Conservation (phyloP, 176 grass and related monocot species). For the Hordeum marinum region DNA sequence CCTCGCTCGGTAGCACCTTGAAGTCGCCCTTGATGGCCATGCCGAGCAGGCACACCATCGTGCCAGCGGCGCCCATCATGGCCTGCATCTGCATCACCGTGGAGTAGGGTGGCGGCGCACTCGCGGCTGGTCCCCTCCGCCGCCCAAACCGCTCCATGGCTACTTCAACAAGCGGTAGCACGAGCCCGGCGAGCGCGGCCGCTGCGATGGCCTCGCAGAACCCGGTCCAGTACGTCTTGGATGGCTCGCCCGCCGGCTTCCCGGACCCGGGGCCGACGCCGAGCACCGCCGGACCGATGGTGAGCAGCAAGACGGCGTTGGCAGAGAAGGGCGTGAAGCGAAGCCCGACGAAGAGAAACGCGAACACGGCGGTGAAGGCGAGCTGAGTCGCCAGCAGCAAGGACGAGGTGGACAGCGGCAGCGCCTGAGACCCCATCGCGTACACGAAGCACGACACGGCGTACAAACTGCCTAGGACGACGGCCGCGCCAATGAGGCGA, state of each 20-base stretch:
- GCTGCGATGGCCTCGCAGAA: conserved; percentile 57
- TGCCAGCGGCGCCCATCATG: conserved; percentile 54
- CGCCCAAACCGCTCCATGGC: conserved; percentile 36
- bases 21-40: conserved; percentile 65
- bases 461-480: conserved; percentile 37
- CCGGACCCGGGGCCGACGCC: conserved; percentile 41
- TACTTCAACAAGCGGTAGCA: conserved; percentile 57
- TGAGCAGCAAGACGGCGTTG: conserved; percentile 72
- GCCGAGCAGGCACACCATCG: conserved; percentile 55
- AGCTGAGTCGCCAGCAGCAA: conserved; percentile 70
- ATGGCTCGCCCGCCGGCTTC: conserved; percentile 24
- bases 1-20: conserved; percentile 47
- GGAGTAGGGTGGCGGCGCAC: conserved; percentile 27
- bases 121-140: neutral
- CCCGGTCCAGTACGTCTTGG: conserved; percentile 43
- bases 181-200: conserved; percentile 51
- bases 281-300: conserved; percentile 60
- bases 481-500: conserved; percentile 21
- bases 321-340: conserved; percentile 65
- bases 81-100: conserved; percentile 70
- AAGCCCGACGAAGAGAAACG: conserved; percentile 52
- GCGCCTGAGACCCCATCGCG: conserved; percentile 37
- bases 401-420: conserved; percentile 70
- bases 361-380: conserved; percentile 72
- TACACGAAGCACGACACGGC: conserved; percentile 53